phyloP scores from a whole-genome alignment of 768 basidiomycete genomes.

The Hygrophorus russula region DNA sequence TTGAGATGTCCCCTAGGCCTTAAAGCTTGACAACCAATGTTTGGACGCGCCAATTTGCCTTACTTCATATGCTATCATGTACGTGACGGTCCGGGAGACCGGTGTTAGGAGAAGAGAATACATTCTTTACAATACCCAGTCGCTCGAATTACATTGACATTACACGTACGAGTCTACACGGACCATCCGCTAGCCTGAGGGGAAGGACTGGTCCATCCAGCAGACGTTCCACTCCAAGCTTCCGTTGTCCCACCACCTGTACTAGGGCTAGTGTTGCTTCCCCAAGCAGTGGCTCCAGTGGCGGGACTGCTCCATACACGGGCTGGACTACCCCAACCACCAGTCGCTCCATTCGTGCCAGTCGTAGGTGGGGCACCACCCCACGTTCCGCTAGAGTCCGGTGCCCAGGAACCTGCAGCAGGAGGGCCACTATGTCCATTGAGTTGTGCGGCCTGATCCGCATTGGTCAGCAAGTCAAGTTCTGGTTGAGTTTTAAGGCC shows the following conservation, averaged over 20 bases:
- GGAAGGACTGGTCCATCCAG: conserved; percentile 40
- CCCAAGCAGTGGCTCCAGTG: conserved; percentile 1
- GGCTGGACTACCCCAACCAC: conserved; percentile 21
- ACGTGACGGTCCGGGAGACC: not conserved
- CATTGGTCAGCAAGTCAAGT: conserved; percentile 36
- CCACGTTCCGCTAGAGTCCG: conserved; percentile 15
- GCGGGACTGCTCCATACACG: conserved; percentile 12
- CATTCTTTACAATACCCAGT: too few relatives aligned
- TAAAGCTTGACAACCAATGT: conserved; percentile 6
- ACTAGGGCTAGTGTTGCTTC: conserved; percentile 17
- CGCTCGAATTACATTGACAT: too few relatives aligned
- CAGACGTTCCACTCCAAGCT: conserved; percentile 14
- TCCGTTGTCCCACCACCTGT: conserved; percentile 2
- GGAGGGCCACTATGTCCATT: conserved; percentile 17
- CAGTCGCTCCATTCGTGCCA: conserved; percentile 12
- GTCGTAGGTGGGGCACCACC: conserved; percentile 19
- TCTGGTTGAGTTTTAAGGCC: conserved; percentile 59
- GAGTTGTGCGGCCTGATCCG: conserved; percentile 18
- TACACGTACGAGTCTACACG: conserved; percentile 15
- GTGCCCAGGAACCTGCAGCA: conserved; percentile 2
- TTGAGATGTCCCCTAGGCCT: conserved; percentile 22
- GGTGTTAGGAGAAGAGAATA: not conserved
- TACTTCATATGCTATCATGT: too few relatives aligned
- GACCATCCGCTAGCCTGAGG: conserved; percentile 49
- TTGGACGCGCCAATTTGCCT: too few relatives aligned